phyloP scores from a whole-genome alignment of 768 basidiomycete species.

The Clitopilus hobsonii region DNA sequence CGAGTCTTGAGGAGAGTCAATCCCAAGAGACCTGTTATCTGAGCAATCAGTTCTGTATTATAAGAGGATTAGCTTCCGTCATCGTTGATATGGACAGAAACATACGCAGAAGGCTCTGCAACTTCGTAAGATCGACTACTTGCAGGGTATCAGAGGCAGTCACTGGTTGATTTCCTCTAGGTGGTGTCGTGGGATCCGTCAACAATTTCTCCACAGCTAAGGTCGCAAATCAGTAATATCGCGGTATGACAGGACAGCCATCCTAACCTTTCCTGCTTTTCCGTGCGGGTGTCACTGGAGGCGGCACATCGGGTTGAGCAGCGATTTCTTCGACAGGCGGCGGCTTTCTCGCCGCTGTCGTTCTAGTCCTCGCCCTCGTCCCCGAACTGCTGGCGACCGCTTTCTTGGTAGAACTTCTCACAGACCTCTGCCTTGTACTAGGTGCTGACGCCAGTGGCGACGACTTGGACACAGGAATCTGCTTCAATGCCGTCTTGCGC shows the following conservation, averaged over 20 bases:
- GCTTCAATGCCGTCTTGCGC: conserved; percentile 11
- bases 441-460: neutral
- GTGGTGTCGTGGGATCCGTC: conserved; percentile 19
- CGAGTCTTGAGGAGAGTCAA: conserved; percentile 63
- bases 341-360: neutral
- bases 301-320: neutral
- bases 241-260: conserved; percentile 9
- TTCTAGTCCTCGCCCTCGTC: neutral
- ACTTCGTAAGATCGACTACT: conserved; percentile 28
- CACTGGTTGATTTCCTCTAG: conserved; percentile 15
- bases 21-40: conserved; percentile 67
- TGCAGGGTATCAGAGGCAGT: neutral
- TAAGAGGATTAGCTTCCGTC: neutral
- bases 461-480: conserved; percentile 14
- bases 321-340: neutral
- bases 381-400: neutral
- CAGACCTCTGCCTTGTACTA: conserved; percentile 9
- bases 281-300: conserved; percentile 41
- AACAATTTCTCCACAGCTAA: conserved; percentile 26
- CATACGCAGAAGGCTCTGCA: conserved; percentile 50
- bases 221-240: conserved; percentile 2
- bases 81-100: neutral
- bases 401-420: neutral
- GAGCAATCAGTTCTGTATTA: conserved; percentile 46
- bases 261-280: conserved; percentile 37